phyloP scores from a whole-genome alignment of 2,329 filamentous ascomycete genomes.

The Paecilomyces variotii region DNA sequence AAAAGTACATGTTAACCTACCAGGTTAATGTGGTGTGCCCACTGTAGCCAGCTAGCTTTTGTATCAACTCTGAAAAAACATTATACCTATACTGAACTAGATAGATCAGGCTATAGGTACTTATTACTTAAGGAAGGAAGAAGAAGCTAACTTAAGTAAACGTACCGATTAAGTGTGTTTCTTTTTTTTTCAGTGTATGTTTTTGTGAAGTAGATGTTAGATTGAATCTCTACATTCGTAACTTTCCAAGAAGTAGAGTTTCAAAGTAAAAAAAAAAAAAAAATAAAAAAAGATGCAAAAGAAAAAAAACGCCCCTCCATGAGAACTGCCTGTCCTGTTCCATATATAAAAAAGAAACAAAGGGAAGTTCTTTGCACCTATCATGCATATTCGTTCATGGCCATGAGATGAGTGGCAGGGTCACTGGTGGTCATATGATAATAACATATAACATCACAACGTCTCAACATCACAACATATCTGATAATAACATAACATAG shows the following conservation, averaged over 20 bases:
- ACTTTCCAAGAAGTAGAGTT: no score
- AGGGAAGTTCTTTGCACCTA: background rate
- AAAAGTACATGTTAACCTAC: no score
- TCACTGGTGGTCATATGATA: no score
- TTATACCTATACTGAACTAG: no score
- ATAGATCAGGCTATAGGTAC: no score
- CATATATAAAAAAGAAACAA: background rate
- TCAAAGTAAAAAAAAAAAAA: background rate
- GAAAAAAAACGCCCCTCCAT: background rate
- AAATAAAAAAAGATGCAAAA: background rate
- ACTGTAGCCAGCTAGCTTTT: no score
- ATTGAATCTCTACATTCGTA: background rate
- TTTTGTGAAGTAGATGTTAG: background rate
- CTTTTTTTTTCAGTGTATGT: background rate
- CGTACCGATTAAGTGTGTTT: no score
- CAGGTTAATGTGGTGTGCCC: no score
- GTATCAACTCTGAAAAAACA: no score
- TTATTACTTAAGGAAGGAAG: no score
- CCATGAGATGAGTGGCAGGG: no score
- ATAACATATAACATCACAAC: background rate
- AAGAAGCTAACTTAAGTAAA: no score
- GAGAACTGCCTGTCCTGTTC: background rate
- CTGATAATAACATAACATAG: background rate
- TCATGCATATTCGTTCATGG: background rate
- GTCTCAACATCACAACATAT: background rate